These are phyloP conservation scores for Pelargonium myrrhifolium DNA, from an alignment of 441 rosid genomes.

Conservation along the genomic window DNA sequence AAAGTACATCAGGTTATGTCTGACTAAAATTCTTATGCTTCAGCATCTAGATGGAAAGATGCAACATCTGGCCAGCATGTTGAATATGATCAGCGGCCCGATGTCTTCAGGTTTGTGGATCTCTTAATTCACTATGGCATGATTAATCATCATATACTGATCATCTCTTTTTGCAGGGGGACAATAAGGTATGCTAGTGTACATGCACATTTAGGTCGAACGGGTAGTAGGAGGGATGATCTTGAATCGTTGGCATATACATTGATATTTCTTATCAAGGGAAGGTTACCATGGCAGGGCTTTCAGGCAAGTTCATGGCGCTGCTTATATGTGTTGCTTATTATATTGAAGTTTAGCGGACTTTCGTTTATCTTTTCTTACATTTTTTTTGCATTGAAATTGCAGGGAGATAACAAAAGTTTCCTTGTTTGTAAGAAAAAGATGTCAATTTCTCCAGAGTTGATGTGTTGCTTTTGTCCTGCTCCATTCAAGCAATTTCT, in stretches of 20 bases:
- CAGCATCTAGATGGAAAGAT: constrained; percentile 90
- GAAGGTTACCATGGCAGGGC: constrained; percentile 96
- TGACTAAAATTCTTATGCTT: not conserved
- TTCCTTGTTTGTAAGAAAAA: constrained; percentile 95
- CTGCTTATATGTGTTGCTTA: not conserved
- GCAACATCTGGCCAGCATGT: constrained; percentile 71
- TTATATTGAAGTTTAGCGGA: not conserved
- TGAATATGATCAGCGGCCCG: constrained; percentile 93
- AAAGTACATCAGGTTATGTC: too few relatives aligned
- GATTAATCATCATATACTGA: not conserved
- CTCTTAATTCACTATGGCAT: not conserved
- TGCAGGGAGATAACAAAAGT: constrained; percentile 85
- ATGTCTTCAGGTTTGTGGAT: constrained; percentile 67
- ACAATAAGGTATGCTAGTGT: constrained; percentile 96
- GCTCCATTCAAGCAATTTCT: constrained; percentile 74
- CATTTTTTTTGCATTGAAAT: not conserved
- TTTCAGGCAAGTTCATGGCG: constrained; percentile 49
- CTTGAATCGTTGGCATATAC: constrained; percentile 96
- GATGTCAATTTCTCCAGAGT: constrained; percentile 91
- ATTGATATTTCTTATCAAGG: constrained; percentile 85
- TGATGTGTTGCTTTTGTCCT: constrained; percentile 76
- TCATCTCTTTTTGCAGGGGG: constrained; percentile 47
- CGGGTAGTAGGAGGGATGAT: constrained; percentile 93
- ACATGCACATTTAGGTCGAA: constrained; percentile 97
- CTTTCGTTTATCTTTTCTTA: not conserved